phyloP scores from a whole-genome alignment of 305 asterid genomes.

The Galium porrigens region DNA sequence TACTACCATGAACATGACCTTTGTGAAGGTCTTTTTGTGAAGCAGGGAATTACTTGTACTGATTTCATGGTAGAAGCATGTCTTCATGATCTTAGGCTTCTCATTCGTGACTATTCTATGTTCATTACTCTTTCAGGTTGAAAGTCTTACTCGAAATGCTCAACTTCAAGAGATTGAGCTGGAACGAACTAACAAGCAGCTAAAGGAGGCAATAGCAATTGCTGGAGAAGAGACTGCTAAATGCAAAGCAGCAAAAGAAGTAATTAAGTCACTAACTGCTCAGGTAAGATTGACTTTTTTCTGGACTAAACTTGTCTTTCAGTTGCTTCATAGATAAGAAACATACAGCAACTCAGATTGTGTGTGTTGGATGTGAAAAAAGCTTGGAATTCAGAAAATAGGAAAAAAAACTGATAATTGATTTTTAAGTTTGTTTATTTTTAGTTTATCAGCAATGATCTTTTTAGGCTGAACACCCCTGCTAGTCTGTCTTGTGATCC shows the following conservation, averaged over 20 bases:
- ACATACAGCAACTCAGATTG: not conserved
- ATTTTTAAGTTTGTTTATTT: too few species aligned
- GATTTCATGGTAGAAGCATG: not conserved
- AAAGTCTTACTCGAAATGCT: constrained; percentile 54
- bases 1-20: not conserved
- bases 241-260: constrained; percentile 87
- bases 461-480: too few species aligned
- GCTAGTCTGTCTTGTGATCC: not conserved
- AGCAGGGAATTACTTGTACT: not conserved
- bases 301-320: not conserved
- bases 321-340: constrained; percentile 5
- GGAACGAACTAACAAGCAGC: constrained; percentile 61
- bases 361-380: not conserved
- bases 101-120: constrained; percentile 14
- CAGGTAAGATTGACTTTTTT: constrained; percentile 39
- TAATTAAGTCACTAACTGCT: constrained; percentile 73
- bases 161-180: constrained; percentile 67
- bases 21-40: not conserved
- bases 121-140: constrained; percentile 39
- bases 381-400: not conserved
- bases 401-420: not conserved
- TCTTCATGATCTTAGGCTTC: constrained; percentile 11
- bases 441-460: too few species aligned
- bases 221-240: constrained; percentile 78
- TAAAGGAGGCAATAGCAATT: constrained; percentile 68